A percentile compares a stretch with the other conserved stretches of the same genome.
Evolutionary conservation across 371 early-diverging fungal species (phyloP).

Genomic region (Mortierella sp.): DNA sequence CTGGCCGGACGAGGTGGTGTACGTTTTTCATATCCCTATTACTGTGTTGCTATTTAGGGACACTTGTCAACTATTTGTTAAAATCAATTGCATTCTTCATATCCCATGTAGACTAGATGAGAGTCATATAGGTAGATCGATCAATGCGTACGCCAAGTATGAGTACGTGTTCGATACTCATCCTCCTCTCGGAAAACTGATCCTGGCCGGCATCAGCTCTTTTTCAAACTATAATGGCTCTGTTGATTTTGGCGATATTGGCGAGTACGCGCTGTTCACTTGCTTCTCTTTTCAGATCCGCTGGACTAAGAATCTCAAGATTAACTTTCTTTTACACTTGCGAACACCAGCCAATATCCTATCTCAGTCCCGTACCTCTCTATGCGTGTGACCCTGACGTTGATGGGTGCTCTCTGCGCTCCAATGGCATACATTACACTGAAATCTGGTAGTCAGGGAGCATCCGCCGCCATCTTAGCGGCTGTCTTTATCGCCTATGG

Average conservation of each 20-base stretch:
- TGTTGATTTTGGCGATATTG: conserved; percentile 31
- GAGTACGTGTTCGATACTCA: conserved; percentile 99
- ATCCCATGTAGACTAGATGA: conserved; percentile 19
- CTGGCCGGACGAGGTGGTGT: conserved; percentile 28
- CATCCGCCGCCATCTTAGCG: conserved; percentile 26
- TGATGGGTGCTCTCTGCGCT: conserved; percentile 34
- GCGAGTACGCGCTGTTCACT: conserved; percentile 26
- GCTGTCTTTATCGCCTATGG: conserved; percentile 32
- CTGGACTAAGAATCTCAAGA: too few relatives aligned
- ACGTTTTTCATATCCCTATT: too few relatives aligned
- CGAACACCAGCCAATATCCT: conserved; percentile 7
- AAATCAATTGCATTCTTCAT: too few relatives aligned
- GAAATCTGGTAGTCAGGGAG: conserved; percentile 18
- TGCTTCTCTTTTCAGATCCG: background rate
- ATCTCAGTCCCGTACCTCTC: conserved; percentile 11
- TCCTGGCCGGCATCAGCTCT: conserved; percentile 74
- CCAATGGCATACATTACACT: conserved; percentile 41
- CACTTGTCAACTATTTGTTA: too few relatives aligned
- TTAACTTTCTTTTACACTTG: background rate
- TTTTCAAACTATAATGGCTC: conserved; percentile 14
- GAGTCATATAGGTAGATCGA: conserved; percentile 18
- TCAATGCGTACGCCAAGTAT: conserved; percentile 78
- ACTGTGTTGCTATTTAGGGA: too few relatives aligned
- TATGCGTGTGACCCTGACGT: conserved; percentile 15
- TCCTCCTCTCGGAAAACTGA: conserved; percentile 99